Conservation (phyloP, 805 yeast species). For the Metschnikowia lunata region DNA sequence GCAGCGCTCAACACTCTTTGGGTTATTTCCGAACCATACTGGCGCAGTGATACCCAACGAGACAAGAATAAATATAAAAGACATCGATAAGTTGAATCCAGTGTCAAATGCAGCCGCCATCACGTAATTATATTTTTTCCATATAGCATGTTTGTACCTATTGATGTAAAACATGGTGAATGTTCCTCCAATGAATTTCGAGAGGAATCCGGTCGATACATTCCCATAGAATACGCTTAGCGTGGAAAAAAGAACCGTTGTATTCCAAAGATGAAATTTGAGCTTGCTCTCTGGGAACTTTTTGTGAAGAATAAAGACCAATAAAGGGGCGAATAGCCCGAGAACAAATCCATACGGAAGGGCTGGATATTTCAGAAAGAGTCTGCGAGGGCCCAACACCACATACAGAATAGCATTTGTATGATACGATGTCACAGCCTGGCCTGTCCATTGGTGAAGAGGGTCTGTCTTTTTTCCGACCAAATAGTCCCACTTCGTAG, state of each 20-base stretch:
- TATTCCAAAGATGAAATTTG: constrained; percentile 39
- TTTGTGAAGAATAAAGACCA: constrained; percentile 26
- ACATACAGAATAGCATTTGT: constrained; percentile 51
- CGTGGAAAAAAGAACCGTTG: constrained; percentile 46
- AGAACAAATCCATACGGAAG: constrained; percentile 43
- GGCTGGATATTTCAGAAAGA: constrained; percentile 39
- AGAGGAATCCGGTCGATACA: constrained; percentile 45
- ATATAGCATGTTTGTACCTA: constrained; percentile 34
- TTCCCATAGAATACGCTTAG: constrained; percentile 48
- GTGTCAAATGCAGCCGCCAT: constrained; percentile 51
- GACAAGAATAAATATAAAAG: constrained; percentile 35
- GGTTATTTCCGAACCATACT: constrained; percentile 49
- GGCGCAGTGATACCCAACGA: constrained; percentile 31
- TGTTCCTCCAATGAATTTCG: constrained; percentile 46
- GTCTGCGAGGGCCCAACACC: constrained; percentile 44
- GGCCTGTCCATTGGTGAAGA: constrained; percentile 51
- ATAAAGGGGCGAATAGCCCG: constrained; percentile 38
- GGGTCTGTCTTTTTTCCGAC: constrained; percentile 37
- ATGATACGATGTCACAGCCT: constrained; percentile 36
- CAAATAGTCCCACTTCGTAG: constrained; percentile 35
- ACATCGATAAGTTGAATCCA: constrained; percentile 42
- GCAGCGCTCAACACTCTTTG: constrained; percentile 42
- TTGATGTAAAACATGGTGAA: constrained; percentile 44
- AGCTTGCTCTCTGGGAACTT: constrained; percentile 20
- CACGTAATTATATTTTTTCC: constrained; percentile 45